Base-by-base conservation (phyloP, 257 asterid genomes). In the Salvia hispanica region DNA sequence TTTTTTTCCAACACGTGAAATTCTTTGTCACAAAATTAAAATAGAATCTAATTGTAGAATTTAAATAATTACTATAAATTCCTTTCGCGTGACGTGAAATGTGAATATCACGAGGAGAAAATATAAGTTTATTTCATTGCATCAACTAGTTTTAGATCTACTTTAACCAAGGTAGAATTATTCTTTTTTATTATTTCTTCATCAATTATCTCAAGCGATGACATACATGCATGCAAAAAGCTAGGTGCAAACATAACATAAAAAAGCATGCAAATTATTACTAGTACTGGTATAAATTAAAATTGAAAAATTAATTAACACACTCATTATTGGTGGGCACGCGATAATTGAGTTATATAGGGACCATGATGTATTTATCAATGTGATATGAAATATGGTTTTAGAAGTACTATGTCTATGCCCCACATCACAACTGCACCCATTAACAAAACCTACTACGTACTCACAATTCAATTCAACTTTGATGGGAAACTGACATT, bases 391-490 rank as follows among this genome's bases (percentile, higher is more conserved):
- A 77, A 66, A 64, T 66, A 64, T 43, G 56, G 48, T 16, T 61
- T 42, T 46, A 21, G 58, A 42, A 43, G 78, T 75, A 83, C 9
- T 72, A 73, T 60, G 62, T n/a, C n/a, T n/a, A n/a, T n/a, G n/a
- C 78, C 84, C 67, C 88, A 84, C 85, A 58, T 21, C 46, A 66
- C 71, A 64, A 66, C 55, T 61, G 56, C 67, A 42, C 81, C 58
- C 62, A 76, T 77, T 75, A 50, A 85, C 72, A 76, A 52, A 16
- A 74, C 77, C 71, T 54, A 21, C 25, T 21, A 21, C 25, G n/a
- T n/a, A n/a, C n/a, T 21, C 25, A 21, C 25, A 62, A 71, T 58
- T 58, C 13, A 7, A 36, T 58, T 36, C 6, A 45, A 36, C 31
- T 76, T 63, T 60, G 46, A 73, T 69, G 36, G 72, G 65, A 79